Conservation (phyloP, 441 rosid genomes). For the Populus tomentosa region DNA sequence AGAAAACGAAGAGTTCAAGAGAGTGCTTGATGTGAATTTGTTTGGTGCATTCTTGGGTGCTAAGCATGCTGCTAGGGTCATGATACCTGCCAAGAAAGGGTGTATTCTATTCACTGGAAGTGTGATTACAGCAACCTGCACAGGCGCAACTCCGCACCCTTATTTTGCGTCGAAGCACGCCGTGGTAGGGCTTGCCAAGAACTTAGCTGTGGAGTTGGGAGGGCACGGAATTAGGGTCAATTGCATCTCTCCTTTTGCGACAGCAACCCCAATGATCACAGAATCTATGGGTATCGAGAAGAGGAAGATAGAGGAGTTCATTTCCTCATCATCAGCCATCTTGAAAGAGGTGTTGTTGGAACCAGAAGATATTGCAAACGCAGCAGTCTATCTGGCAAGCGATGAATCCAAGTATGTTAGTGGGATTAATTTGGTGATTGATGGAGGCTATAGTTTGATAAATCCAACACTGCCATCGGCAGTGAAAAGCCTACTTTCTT, state of each 20-base stretch:
- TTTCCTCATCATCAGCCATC: neutral
- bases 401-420: slow-evolving; percentile 26
- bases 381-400: slow-evolving; percentile 12
- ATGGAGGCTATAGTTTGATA: slow-evolving; percentile 33
- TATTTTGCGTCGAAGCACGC: slow-evolving; percentile 39
- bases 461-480: slow-evolving; percentile 14
- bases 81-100: slow-evolving; percentile 37
- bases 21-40: slow-evolving; percentile 29
- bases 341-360: slow-evolving; percentile 19
- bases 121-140: neutral
- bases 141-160: slow-evolving; percentile 12
- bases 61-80: slow-evolving; percentile 45
- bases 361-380: slow-evolving; percentile 34
- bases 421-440: slow-evolving; percentile 32
- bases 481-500: neutral
- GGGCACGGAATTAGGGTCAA: slow-evolving; percentile 40
- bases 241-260: slow-evolving; percentile 32
- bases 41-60: slow-evolving; percentile 29
- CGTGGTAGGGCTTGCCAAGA: slow-evolving; percentile 37
- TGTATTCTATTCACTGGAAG: slow-evolving; percentile 36
- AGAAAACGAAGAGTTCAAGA: slow-evolving; percentile 22
- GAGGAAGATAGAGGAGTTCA: slow-evolving; percentile 1
- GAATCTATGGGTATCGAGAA: slow-evolving; percentile 2
- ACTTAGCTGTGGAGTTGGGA: slow-evolving; percentile 39
- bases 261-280: slow-evolving; percentile 20